Percentiles rank a stretch among this genome's conserved stretches.
Evolutionary conservation across 108 stramenopile species (phyloP).

Genomic region (Nannochloropsis oceanica): DNA sequence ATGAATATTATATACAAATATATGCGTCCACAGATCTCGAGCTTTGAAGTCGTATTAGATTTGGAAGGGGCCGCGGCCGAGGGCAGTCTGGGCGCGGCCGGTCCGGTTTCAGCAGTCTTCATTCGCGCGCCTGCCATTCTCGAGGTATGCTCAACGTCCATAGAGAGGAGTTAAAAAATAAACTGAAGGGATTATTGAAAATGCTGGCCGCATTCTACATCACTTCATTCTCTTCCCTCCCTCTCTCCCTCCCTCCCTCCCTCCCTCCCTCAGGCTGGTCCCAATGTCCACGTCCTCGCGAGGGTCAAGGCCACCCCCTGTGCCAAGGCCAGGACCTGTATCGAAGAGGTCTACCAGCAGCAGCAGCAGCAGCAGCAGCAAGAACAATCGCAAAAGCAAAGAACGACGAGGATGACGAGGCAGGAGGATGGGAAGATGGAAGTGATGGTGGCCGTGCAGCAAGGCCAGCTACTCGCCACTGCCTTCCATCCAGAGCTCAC

Average conservation of each 20-base stretch:
- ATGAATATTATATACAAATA: neutral
- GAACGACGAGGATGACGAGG: constrained; percentile 1
- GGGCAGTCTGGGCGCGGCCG: neutral
- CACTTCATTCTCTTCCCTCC: neutral
- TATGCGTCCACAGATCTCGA: constrained; percentile 38
- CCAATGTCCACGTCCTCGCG: constrained; percentile 59
- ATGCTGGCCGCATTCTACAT: neutral
- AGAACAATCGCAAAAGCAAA: constrained; percentile 49
- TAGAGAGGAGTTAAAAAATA: constrained; percentile 48
- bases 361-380: neutral
- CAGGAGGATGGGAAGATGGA: constrained; percentile 43
- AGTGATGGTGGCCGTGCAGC: constrained; percentile 78
- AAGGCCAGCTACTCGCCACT: constrained; percentile 60
- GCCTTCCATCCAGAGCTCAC: constrained; percentile 97
- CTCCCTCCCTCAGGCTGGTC: constrained; percentile 37
- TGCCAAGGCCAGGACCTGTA: constrained; percentile 48
- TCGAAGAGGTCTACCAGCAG: neutral
- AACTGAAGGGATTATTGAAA: neutral
- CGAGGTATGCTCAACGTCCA: constrained; percentile 48
- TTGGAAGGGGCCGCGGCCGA: neutral
- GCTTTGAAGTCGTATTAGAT: constrained; percentile 57
- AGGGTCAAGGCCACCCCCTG: constrained; percentile 71
- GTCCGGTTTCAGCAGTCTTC: constrained; percentile 58
- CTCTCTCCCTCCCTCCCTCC: neutral
- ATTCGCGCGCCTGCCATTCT: constrained; percentile 95